A percentile compares a stretch with the other conserved stretches of the same genome.
Evolutionary conservation across 73 alveolate species (phyloP).

Genomic region (Stentor roeselii): DNA sequence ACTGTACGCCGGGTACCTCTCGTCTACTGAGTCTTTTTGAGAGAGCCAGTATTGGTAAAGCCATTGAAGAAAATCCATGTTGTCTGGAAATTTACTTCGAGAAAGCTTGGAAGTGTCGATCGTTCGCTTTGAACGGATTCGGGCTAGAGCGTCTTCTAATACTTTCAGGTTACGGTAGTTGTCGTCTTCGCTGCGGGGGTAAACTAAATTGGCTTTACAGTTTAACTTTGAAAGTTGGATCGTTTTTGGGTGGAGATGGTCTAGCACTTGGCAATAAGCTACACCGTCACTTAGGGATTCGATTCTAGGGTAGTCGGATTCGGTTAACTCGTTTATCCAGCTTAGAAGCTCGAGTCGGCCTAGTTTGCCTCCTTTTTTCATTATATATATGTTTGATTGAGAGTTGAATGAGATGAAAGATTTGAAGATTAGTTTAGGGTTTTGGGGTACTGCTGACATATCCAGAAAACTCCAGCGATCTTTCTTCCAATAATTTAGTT

Average conservation of each 20-base stretch:
- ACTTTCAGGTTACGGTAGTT: constrained; percentile 43
- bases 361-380: constrained; percentile 56
- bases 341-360: constrained; percentile 71
- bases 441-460: too few species aligned
- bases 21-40: constrained; percentile 30
- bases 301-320: constrained; percentile 67
- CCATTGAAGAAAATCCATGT: constrained; percentile 64
- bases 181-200: constrained; percentile 50
- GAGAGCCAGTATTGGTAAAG: constrained; percentile 43
- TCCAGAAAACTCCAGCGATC: too few species aligned
- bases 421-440: neutral
- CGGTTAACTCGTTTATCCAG: constrained; percentile 61
- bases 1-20: constrained; percentile 49
- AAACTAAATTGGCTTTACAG: constrained; percentile 24
- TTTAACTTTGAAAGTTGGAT: constrained; percentile 41
- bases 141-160: constrained; percentile 38
- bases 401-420: neutral
- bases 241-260: constrained; percentile 53
- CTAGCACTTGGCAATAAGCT: constrained; percentile 52
- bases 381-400: neutral
- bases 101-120: constrained; percentile 32
- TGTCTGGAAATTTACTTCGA: constrained; percentile 59
- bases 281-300: constrained; percentile 63
- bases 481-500: too few species aligned
- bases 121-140: constrained; percentile 31